Base-by-base conservation (phyloP, 2,329 filamentous ascomycete species). In the Colletotrichum agaves region DNA sequence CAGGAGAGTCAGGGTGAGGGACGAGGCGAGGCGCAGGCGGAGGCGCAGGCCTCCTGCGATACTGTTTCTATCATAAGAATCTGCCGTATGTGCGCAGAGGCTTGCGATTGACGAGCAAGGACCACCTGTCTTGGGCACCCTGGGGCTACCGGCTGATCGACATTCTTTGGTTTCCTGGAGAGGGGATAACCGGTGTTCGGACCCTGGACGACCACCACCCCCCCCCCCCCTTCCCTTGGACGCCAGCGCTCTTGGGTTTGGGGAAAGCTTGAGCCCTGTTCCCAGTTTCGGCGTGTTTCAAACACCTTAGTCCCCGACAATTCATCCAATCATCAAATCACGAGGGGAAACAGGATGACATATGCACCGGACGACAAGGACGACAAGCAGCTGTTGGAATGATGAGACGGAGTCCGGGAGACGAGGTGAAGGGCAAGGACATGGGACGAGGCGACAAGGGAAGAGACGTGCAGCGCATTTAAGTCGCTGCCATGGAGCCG, bases 261-360 rank as follows among this genome's bases (percentile, higher is more conserved):
- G 47, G 3, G 3, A 33, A 63, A 47, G 46, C 31, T 53, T 41
- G 55, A 47, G 61, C 61, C 53, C 61, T 60, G 41, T 68, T 56
- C 61, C 65, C 61, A 56, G 65, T 60, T 59, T 64, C 61, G 47
- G 65, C 53, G 23, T 68, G 65, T 68, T 65, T 65, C 53, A 60
- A 60, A 39, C 50, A 67, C 46, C 55, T 33, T 37, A 43, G 31
- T 27, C 27, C 44, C 46, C 17, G 61, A 23, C 52, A 33, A 53
- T 50, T 55, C 55, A 21, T 50, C 55, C 47, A 64, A 60, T 68
- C 41, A 52, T 37, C 31, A 35, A 33, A 39, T 47, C 27, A n/a
- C 19, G 37, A 41, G 61, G 27, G 10, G 53, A 59, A 67, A 53
- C 64, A 53, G 53, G 41, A 64, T 27, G 37, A 21, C 47, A 58